Conservation (phyloP, 139 green algal species). For the Chlamydomonas sphaeroides region DNA sequence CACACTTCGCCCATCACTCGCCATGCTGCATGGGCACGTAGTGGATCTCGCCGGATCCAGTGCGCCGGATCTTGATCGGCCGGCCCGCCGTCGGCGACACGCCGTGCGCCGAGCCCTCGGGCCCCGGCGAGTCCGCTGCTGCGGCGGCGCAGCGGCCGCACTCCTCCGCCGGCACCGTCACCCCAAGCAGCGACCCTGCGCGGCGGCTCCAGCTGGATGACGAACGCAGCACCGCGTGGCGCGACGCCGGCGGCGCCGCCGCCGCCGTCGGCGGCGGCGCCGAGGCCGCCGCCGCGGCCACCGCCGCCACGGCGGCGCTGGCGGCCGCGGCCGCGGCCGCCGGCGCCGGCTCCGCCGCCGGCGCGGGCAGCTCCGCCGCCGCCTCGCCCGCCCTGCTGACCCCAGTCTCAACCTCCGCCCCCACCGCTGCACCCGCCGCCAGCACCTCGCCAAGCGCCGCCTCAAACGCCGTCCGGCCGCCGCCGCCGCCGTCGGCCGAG, state of each 20-base stretch:
- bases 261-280: background rate
- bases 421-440: no score
- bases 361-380: no score
- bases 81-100: background rate
- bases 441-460: background rate
- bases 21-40: background rate
- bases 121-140: no score
- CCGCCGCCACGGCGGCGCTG: no score
- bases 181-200: no score
- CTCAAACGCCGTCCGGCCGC: background rate
- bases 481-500: background rate
- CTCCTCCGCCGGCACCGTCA: no score
- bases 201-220: background rate
- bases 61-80: constrained; percentile 25
- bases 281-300: no score
- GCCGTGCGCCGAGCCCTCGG: background rate
- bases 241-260: no score
- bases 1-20: no score
- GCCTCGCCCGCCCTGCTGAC: no score
- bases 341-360: background rate
- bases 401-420: background rate
- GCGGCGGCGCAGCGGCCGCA: no score
- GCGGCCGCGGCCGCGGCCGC: background rate
- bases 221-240: no score
- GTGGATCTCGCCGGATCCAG: constrained; percentile 22